phyloP scores from a whole-genome alignment of 139 green algal species.

The Coelastrella sp. region DNA sequence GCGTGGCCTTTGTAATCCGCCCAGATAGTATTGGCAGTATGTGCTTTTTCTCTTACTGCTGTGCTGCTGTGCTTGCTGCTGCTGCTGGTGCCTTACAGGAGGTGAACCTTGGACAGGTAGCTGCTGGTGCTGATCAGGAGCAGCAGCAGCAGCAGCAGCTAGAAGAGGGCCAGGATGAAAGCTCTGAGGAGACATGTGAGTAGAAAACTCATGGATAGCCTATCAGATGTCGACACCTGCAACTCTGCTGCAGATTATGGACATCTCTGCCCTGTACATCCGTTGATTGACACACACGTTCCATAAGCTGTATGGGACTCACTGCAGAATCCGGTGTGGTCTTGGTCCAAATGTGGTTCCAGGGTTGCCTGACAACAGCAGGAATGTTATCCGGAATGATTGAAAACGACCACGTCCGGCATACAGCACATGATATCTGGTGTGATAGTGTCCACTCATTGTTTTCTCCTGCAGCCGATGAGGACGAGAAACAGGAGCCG shows the following conservation, averaged over 20 bases:
- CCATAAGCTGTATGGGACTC: no score
- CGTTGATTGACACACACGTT: no score
- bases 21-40: no score
- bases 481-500: background rate
- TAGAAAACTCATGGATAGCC: background rate
- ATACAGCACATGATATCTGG: background rate
- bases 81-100: constrained; percentile 15
- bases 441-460: background rate
- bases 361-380: no score
- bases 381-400: background rate
- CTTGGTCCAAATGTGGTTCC: no score
- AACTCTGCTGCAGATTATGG: background rate
- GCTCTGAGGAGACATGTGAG: constrained; percentile 20
- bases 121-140: constrained; percentile 1
- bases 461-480: background rate
- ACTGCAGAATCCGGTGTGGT: no score
- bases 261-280: background rate
- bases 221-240: background rate
- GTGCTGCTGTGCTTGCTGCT: background rate
- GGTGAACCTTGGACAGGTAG: background rate
- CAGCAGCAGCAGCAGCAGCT: background rate
- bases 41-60: no score
- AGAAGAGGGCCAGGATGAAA: constrained; percentile 1
- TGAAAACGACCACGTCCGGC: background rate
- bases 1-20: no score